A percentile compares a stretch with the other conserved stretches of the same genome.
These are phyloP conservation scores for Ceratobasidium sp. DNA, from an alignment of 1,284 basidiomycete genomes.

Conservation along the genomic window DNA sequence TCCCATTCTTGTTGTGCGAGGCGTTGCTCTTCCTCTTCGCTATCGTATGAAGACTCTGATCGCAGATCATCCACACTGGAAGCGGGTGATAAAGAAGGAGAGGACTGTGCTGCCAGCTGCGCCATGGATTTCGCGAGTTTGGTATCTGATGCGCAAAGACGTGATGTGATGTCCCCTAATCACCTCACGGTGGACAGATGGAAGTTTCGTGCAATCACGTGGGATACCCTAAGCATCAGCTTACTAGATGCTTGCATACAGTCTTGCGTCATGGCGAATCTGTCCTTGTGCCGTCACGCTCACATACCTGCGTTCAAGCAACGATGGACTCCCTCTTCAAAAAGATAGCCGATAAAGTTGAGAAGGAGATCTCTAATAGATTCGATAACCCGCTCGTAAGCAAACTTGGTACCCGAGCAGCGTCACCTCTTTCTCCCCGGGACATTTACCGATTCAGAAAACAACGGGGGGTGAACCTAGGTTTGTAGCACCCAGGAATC, in stretches of 20 bases:
- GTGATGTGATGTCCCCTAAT: not conserved
- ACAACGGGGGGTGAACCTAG: slow-evolving; percentile 85
- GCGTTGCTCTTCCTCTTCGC: slow-evolving; percentile 63
- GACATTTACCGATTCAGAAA: slow-evolving; percentile 71
- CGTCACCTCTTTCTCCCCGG: slow-evolving; percentile 37
- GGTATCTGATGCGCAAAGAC: not conserved
- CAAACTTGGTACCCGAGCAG: slow-evolving; percentile 2
- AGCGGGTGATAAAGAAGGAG: slow-evolving; percentile 28
- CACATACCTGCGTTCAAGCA: not conserved
- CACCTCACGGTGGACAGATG: not conserved
- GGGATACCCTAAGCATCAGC: not conserved
- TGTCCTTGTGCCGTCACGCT: slow-evolving; percentile 8
- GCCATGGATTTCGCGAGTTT: not conserved
- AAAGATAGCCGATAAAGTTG: slow-evolving; percentile 12
- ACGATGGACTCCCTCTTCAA: slow-evolving; percentile 21
- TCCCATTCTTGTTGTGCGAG: slow-evolving; percentile 91
- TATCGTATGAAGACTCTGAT: slow-evolving; percentile 29
- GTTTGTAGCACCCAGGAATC: slow-evolving; percentile 47
- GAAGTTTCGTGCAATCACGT: slow-evolving; percentile 9
- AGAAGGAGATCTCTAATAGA: slow-evolving; percentile 15
- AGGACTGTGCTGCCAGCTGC: not conserved
- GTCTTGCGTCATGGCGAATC: not conserved
- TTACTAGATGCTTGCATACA: slow-evolving; percentile 17
- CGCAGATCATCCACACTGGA: slow-evolving; percentile 33
- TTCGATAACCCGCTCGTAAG: not conserved